Evolutionary conservation across 345 rosid genomes (phyloP).

Genomic region (Odontarrhena argentea): DNA sequence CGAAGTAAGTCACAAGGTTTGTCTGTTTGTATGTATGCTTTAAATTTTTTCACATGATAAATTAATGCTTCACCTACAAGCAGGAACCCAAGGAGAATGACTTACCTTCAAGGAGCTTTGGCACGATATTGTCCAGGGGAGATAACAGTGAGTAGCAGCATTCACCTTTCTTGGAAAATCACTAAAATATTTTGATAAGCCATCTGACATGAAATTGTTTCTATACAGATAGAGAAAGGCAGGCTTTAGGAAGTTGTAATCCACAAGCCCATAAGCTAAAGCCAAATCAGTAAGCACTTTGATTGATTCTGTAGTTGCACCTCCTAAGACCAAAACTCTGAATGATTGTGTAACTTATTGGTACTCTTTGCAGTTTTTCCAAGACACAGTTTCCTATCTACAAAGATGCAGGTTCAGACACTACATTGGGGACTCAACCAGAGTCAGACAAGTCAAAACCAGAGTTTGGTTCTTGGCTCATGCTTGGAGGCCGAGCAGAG

Average conservation of each 20-base stretch:
- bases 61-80: conserved; percentile 35
- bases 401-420: conserved; percentile 53
- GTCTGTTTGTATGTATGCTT: neutral
- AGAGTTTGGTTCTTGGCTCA: conserved; percentile 60
- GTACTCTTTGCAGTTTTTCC: conserved; percentile 46
- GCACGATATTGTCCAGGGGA: conserved; percentile 64
- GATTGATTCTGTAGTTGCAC: conserved; percentile 4
- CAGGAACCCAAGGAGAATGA: conserved; percentile 58
- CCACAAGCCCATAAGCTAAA: conserved; percentile 52
- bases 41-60: conserved; percentile 1
- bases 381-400: conserved; percentile 59
- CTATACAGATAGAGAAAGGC: conserved; percentile 49
- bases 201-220: conserved; percentile 6
- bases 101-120: conserved; percentile 69
- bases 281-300: conserved; percentile 52
- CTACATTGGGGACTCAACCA: conserved; percentile 40
- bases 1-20: conserved; percentile 49
- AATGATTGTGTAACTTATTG: conserved; percentile 16
- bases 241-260: conserved; percentile 44
- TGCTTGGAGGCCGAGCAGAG: conserved; percentile 70
- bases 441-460: conserved; percentile 52
- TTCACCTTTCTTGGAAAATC: neutral
- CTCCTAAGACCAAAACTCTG: conserved; percentile 5
- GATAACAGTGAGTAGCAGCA: conserved; percentile 56
- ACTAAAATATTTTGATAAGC: conserved; percentile 1